These are phyloP conservation scores for Zostera marina DNA, from an alignment of 116 monocot species.

Conservation along the genomic window DNA sequence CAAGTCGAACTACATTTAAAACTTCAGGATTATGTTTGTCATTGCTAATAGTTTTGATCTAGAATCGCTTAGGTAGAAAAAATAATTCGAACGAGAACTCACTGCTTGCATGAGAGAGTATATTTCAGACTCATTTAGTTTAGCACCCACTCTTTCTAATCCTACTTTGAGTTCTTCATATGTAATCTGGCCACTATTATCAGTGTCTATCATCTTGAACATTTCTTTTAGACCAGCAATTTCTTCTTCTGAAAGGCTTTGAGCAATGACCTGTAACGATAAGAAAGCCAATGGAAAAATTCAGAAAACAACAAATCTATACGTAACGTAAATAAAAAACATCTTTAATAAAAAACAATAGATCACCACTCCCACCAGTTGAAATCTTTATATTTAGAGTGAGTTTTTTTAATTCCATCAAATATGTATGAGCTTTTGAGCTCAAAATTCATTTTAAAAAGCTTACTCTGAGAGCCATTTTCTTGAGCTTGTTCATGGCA, in stretches of 20 bases:
- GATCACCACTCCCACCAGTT: too few relatives aligned
- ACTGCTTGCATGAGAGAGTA: slow-evolving; percentile 66
- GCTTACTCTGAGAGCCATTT: slow-evolving; percentile 57
- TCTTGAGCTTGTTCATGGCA: slow-evolving; percentile 77
- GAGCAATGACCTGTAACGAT: slow-evolving; percentile 54
- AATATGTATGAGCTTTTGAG: background rate
- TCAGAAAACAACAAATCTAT: too few relatives aligned
- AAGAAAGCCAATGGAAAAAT: background rate
- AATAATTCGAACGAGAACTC: slow-evolving; percentile 9
- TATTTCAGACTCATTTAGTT: slow-evolving; percentile 70
- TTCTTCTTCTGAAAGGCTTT: slow-evolving; percentile 76
- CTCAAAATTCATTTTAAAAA: background rate
- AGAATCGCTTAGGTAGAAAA: background rate
- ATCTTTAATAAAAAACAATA: too few relatives aligned
- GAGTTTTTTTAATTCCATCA: background rate
- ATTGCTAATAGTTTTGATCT: too few relatives aligned
- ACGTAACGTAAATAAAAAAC: too few relatives aligned
- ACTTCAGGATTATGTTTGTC: too few relatives aligned
- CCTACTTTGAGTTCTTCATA: slow-evolving; percentile 79
- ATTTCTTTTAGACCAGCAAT: slow-evolving; percentile 78
- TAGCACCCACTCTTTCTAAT: slow-evolving; percentile 54
- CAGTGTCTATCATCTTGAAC: slow-evolving; percentile 83
- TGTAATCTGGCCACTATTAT: slow-evolving; percentile 70
- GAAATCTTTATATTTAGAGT: background rate
- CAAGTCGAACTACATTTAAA: too few relatives aligned